Conservation (phyloP, 805 yeast genomes). For the Lipomyces orientalis region DNA sequence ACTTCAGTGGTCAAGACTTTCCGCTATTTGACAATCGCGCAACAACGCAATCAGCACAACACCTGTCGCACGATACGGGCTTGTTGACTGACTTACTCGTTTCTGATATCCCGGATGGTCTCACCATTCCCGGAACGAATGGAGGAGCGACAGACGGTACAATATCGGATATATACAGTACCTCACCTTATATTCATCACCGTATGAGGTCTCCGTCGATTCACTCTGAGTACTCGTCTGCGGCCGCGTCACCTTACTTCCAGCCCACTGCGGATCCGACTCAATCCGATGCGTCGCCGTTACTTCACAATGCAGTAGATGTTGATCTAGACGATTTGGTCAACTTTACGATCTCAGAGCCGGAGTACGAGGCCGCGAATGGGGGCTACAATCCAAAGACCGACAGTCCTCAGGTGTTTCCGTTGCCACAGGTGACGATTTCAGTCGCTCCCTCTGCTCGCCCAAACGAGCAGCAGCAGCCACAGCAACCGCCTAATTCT, state of each 20-base stretch:
- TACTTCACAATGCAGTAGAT: conserved; percentile 16
- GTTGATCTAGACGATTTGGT: conserved; percentile 24
- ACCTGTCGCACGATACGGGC: neutral
- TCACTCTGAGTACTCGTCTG: conserved; percentile 31
- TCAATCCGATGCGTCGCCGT: conserved; percentile 21
- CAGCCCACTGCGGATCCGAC: neutral
- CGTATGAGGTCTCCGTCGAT: conserved; percentile 27
- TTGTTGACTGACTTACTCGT: neutral
- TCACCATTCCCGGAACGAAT: neutral
- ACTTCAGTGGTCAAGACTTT: neutral
- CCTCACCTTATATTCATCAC: neutral
- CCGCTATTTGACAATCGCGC: neutral
- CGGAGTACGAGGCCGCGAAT: neutral
- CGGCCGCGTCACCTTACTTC: conserved; percentile 19
- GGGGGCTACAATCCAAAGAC: neutral
- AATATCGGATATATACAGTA: no score
- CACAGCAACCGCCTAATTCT: neutral
- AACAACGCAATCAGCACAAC: neutral
- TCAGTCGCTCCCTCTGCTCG: conserved; percentile 11
- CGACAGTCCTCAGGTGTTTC: conserved; percentile 7
- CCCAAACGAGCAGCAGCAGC: neutral
- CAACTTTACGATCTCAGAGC: conserved; percentile 22
- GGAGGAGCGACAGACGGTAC: neutral
- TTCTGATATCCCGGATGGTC: neutral
- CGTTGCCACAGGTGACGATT: conserved; percentile 18